A percentile compares a stretch with the other conserved stretches of the same genome.
These are phyloP conservation scores for Clitoria ternatea DNA, from an alignment of 306 rosid species.

Conservation along the genomic window DNA sequence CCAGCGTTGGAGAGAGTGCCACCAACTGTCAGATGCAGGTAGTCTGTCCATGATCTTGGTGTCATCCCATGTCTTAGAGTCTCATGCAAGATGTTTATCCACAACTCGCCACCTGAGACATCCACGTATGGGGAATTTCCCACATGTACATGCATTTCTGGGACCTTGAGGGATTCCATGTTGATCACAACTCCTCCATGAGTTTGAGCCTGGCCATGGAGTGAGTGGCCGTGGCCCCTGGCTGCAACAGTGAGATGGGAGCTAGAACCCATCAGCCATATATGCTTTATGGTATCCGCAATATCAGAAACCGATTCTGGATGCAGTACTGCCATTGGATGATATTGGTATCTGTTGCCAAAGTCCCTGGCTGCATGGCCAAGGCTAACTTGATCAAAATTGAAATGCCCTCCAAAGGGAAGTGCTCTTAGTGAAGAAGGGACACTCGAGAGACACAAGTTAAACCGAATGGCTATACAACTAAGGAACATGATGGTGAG, in stretches of 20 bases:
- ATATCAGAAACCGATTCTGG: slow-evolving; percentile 82
- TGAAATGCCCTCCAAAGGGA: slow-evolving; percentile 62
- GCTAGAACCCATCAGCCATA: slow-evolving; percentile 73
- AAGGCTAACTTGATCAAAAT: slow-evolving; percentile 54
- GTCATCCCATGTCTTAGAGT: slow-evolving; percentile 73
- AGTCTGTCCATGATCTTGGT: slow-evolving; percentile 98
- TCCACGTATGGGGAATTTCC: slow-evolving; percentile 58
- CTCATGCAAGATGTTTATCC: slow-evolving; percentile 91
- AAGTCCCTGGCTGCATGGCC: slow-evolving; percentile 73
- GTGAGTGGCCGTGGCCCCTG: slow-evolving; percentile 97
- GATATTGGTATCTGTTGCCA: slow-evolving; percentile 67
- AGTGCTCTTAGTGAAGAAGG: slow-evolving; percentile 54
- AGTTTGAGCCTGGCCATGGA: slow-evolving; percentile 86
- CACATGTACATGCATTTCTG: slow-evolving; percentile 48
- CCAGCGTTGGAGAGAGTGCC: slow-evolving; percentile 98
- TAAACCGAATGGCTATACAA: slow-evolving; percentile 41
- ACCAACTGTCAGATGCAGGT: slow-evolving; percentile 86
- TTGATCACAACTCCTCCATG: slow-evolving; percentile 74
- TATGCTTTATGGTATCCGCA: slow-evolving; percentile 55
- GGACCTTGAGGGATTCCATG: slow-evolving; percentile 70
- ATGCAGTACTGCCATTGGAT: slow-evolving; percentile 68
- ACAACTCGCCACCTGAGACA: slow-evolving; percentile 86
- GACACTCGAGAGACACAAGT: slow-evolving; percentile 45
- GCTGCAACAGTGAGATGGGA: slow-evolving; percentile 85
- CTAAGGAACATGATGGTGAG: slow-evolving; percentile 52